Percentiles rank a stretch among this genome's conserved stretches.
Evolutionary conservation across 805 yeast species (phyloP).

Genomic region (Yarrowia osloensis): DNA sequence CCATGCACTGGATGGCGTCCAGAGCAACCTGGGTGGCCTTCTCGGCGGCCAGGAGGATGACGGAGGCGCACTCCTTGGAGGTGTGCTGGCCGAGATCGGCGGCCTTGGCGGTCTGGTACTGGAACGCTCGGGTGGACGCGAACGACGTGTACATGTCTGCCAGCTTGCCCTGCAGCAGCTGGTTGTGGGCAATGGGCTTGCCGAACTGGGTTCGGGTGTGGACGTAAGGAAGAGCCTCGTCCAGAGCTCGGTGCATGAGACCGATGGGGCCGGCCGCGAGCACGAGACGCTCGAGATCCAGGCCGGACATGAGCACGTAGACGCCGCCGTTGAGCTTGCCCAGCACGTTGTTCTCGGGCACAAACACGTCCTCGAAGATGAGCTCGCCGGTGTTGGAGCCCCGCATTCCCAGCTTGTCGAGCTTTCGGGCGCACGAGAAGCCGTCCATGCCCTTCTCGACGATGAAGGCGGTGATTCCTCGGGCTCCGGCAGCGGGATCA

Average conservation of each 20-base stretch:
- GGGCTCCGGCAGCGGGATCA: slow-evolving; percentile 40
- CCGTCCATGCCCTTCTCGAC: slow-evolving; percentile 40
- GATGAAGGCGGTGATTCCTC: slow-evolving; percentile 42
- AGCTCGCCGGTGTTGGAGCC: slow-evolving; percentile 44
- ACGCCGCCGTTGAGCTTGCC: slow-evolving; percentile 41
- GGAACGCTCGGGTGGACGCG: slow-evolving; percentile 40
- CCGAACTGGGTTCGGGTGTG: slow-evolving; percentile 42
- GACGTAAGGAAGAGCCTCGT: slow-evolving; percentile 42
- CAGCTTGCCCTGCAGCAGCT: slow-evolving; percentile 42
- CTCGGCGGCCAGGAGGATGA: slow-evolving; percentile 43
- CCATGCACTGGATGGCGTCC: slow-evolving; percentile 42
- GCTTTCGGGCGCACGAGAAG: slow-evolving; percentile 40
- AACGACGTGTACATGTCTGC: slow-evolving; percentile 43
- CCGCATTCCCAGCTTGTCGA: slow-evolving; percentile 43
- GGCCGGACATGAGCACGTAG: slow-evolving; percentile 42
- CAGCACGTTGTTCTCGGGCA: slow-evolving; percentile 41
- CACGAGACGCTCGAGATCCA: slow-evolving; percentile 41
- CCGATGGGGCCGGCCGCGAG: slow-evolving; percentile 42
- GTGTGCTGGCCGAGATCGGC: slow-evolving; percentile 39
- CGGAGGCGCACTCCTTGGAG: slow-evolving; percentile 43
- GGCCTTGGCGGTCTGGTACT: slow-evolving; percentile 38
- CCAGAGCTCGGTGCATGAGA: slow-evolving; percentile 41
- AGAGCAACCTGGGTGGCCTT: slow-evolving; percentile 41
- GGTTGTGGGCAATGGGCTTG: slow-evolving; percentile 41
- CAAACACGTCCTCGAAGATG: slow-evolving; percentile 41